Conservation (phyloP, 495 filamentous ascomycete genomes). For the Aspergillus cavernicola region DNA sequence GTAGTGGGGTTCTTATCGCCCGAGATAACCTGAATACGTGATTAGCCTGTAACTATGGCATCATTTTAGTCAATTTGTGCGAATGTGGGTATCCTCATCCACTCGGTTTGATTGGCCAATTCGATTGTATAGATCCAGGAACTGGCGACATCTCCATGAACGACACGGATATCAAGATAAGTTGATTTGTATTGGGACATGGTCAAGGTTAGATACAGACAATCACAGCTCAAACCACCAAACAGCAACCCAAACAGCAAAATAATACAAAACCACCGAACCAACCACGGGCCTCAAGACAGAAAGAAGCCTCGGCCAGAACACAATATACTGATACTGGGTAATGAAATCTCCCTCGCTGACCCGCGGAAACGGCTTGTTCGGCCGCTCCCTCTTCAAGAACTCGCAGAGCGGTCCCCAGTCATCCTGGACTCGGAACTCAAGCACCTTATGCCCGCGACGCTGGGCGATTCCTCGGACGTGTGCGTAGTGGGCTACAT, state of each 20-base stretch:
- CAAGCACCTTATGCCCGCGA: not conserved
- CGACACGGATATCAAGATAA: too few species aligned
- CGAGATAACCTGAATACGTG: too few species aligned
- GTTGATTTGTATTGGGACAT: too few species aligned
- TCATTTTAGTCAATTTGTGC: constrained; percentile 2
- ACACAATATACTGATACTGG: not conserved
- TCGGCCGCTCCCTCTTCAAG: not conserved
- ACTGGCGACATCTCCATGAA: too few species aligned
- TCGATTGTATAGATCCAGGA: not conserved
- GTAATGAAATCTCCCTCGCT: not conserved
- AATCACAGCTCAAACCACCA: not conserved
- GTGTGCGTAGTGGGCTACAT: constrained; percentile 1
- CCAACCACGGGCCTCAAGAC: not conserved
- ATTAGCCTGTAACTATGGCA: not conserved
- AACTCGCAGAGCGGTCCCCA: constrained; percentile 9
- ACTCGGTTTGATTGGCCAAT: not conserved
- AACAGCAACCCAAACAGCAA: not conserved
- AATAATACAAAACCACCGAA: not conserved
- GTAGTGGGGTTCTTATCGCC: constrained; percentile 3
- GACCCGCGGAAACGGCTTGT: not conserved
- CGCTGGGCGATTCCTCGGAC: not conserved
- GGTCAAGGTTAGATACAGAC: too few species aligned
- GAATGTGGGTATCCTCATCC: not conserved
- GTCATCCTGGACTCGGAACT: not conserved
- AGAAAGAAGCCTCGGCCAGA: not conserved